Evolutionary conservation across 2,329 filamentous ascomycete species (phyloP).

Genomic region (Fusarium sp.): DNA sequence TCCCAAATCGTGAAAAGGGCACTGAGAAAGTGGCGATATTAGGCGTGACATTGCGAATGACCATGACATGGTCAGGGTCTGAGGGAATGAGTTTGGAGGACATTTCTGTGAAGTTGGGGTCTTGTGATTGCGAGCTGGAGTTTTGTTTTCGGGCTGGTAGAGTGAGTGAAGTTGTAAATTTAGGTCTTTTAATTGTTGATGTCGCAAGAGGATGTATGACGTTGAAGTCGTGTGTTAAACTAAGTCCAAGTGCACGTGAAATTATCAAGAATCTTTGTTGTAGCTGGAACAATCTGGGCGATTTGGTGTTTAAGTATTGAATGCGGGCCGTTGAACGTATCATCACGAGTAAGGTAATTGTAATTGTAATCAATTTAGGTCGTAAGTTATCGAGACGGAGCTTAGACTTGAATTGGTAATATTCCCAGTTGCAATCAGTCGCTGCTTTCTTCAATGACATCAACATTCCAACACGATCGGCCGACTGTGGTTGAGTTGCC

Average conservation of each 20-base stretch:
- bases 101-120: conserved; percentile 55
- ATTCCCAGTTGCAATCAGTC: not conserved
- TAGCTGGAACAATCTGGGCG: not conserved
- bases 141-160: not conserved
- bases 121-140: conserved; percentile 23
- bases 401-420: conserved; percentile 17
- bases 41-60: conserved; percentile 85
- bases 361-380: not conserved
- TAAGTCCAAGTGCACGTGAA: conserved; percentile 12
- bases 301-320: conserved; percentile 12
- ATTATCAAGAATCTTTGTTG: not conserved
- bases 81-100: conserved; percentile 72
- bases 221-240: conserved; percentile 7
- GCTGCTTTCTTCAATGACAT: conserved; percentile 29
- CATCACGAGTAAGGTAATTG: conserved; percentile 3
- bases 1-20: conserved; percentile 85
- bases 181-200: not conserved
- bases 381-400: conserved; percentile 10
- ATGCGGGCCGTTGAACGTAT: conserved; percentile 5
- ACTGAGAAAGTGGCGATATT: conserved; percentile 82
- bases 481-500: conserved; percentile 2
- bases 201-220: conserved; percentile 13
- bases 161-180: not conserved
- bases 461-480: conserved; percentile 25
- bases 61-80: conserved; percentile 86